A percentile compares a stretch with the other conserved stretches of the same genome.
These are phyloP conservation scores for Prunus salicina DNA, from an alignment of 306 rosid genomes.

Conservation along the genomic window DNA sequence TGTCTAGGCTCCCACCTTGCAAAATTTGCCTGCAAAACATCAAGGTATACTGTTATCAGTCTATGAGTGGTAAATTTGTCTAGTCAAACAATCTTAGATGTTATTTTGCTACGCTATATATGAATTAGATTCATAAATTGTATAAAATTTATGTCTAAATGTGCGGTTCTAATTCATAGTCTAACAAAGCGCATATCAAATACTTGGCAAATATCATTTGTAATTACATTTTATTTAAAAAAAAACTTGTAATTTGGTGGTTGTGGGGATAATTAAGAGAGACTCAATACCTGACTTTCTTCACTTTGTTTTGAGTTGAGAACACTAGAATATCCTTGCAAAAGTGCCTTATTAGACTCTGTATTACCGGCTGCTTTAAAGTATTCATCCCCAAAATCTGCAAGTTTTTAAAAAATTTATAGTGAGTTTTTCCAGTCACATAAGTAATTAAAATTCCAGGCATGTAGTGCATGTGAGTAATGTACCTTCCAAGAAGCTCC, in stretches of 20 bases:
- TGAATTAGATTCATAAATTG: background rate
- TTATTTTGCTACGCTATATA: background rate
- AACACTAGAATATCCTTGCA: slow-evolving; percentile 47
- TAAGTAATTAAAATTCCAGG: background rate
- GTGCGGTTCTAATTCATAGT: background rate
- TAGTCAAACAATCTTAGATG: background rate
- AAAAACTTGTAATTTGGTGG: background rate
- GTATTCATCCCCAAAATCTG: slow-evolving; percentile 45
- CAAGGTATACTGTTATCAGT: background rate
- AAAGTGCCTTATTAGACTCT: slow-evolving; percentile 11
- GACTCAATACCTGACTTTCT: slow-evolving; percentile 44
- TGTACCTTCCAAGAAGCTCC: slow-evolving; percentile 38
- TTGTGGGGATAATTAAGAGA: background rate
- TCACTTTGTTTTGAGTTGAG: slow-evolving; percentile 48
- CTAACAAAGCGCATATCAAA: background rate
- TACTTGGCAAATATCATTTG: background rate
- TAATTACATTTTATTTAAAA: background rate
- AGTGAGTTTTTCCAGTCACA: background rate
- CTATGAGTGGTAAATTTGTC: background rate
- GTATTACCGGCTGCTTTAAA: slow-evolving; percentile 27
- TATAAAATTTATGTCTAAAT: background rate
- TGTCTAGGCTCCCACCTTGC: slow-evolving; percentile 63
- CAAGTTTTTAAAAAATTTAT: background rate
- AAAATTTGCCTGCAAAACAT: slow-evolving; percentile 36
- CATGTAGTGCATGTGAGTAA: background rate